Evolutionary conservation across 2,329 filamentous ascomycete genomes (phyloP).

Genomic region (Orbilia brochopaga): DNA sequence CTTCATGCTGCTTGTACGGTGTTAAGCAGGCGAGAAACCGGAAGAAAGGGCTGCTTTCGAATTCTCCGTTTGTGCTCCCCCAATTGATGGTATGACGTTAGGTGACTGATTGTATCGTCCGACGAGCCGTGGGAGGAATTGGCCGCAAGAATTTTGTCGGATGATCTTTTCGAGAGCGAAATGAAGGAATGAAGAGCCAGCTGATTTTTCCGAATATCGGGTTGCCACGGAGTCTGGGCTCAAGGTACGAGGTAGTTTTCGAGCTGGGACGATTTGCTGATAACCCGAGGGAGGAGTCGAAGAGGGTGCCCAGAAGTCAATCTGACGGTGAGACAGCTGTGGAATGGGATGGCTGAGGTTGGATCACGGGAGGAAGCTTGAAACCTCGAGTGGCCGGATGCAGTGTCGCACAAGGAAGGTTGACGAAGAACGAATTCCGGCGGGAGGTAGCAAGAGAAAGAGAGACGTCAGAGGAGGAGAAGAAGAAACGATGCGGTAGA

Average conservation of each 20-base stretch:
- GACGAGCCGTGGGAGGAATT: neutral
- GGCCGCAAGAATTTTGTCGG: neutral
- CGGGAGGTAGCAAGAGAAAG: constrained; percentile 13
- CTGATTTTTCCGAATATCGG: constrained; percentile 4
- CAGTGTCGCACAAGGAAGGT: constrained; percentile 36
- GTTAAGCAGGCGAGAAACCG: constrained; percentile 9
- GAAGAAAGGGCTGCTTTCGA: constrained; percentile 11
- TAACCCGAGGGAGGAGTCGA: constrained; percentile 1
- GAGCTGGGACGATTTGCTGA: constrained; percentile 9
- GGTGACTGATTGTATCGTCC: neutral
- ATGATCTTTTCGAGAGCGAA: constrained; percentile 4
- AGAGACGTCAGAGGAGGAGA: constrained; percentile 3
- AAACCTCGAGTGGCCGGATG: constrained; percentile 23
- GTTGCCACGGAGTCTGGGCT: neutral
- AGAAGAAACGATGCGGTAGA: neutral
- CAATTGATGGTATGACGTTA: neutral
- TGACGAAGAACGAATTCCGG: constrained; percentile 12
- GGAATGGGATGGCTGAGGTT: constrained; percentile 31
- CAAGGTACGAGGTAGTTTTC: constrained; percentile 6
- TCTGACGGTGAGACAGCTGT: constrained; percentile 26
- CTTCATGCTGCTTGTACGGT: constrained; percentile 35
- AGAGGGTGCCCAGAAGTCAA: constrained; percentile 34
- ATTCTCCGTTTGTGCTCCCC: constrained; percentile 8
- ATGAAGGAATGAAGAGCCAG: constrained; percentile 17
- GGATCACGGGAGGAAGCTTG: constrained; percentile 34